Evolutionary conservation across 768 basidiomycete species (phyloP).

Genomic region (Mycena indigotica): DNA sequence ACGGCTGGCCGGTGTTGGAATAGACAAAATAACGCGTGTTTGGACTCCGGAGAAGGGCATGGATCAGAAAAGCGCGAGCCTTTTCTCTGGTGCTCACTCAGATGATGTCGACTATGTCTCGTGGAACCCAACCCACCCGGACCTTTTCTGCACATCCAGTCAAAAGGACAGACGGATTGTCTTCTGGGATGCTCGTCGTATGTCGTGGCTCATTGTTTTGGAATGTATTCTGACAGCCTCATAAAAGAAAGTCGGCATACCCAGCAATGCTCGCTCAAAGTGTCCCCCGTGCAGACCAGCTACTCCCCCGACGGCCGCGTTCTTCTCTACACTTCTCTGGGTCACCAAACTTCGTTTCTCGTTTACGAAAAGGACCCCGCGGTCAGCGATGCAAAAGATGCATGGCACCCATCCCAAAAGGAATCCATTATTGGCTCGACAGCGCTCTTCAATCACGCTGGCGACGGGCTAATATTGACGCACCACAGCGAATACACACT

Average conservation of each 20-base stretch:
- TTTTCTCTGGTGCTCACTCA: conserved; percentile 70
- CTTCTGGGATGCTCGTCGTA: conserved; percentile 87
- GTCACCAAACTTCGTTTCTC: conserved; percentile 63
- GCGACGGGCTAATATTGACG: conserved; percentile 70
- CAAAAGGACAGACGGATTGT: conserved; percentile 73
- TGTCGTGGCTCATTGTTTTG: too few species aligned
- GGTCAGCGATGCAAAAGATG: conserved; percentile 41
- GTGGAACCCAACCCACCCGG: conserved; percentile 86
- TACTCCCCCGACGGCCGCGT: conserved; percentile 75
- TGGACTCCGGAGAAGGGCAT: conserved; percentile 81
- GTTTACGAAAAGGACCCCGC: conserved; percentile 55
- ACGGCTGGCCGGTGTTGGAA: conserved; percentile 78
- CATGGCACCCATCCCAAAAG: conserved; percentile 51
- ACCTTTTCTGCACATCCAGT: conserved; percentile 79
- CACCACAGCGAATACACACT: conserved; percentile 66
- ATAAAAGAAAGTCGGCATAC: conserved; percentile 65
- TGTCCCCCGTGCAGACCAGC: conserved; percentile 63
- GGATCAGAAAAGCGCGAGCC: conserved; percentile 65
- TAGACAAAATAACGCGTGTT: conserved; percentile 76
- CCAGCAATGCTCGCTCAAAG: conserved; percentile 62
- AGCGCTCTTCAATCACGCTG: conserved; percentile 74
- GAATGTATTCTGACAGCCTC: neutral
- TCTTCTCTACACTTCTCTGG: conserved; percentile 62
- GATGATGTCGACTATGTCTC: conserved; percentile 83
- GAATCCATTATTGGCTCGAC: conserved; percentile 63